Percentiles rank a stretch among this genome's conserved stretches.
Evolutionary conservation across 2,329 filamentous ascomycete genomes (phyloP).

Genomic region (Penicillium sclerotigenum): DNA sequence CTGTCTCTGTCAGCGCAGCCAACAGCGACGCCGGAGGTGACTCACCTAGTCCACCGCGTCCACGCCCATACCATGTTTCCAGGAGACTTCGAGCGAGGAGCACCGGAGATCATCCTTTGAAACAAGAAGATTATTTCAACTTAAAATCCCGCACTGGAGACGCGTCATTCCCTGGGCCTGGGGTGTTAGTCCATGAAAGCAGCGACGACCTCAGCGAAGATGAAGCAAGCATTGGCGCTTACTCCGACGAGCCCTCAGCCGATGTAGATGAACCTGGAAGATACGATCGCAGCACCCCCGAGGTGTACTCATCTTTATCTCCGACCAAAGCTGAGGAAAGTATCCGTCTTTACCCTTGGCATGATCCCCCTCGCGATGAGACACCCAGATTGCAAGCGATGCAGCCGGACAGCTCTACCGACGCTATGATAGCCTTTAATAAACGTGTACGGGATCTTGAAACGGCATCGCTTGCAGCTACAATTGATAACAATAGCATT

Average conservation of each 20-base stretch:
- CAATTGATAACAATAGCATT: slow-evolving; percentile 50
- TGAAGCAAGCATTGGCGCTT: slow-evolving; percentile 25
- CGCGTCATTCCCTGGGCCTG: slow-evolving; percentile 51
- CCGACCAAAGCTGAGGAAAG: slow-evolving; percentile 25
- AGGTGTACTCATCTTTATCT: slow-evolving; percentile 18
- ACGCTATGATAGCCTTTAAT: slow-evolving; percentile 54
- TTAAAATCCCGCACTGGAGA: slow-evolving; percentile 31
- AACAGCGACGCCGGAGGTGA: slow-evolving; percentile 42
- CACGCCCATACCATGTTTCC: slow-evolving; percentile 20
- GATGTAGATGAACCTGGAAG: slow-evolving; percentile 25
- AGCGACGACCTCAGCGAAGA: slow-evolving; percentile 44
- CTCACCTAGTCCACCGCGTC: slow-evolving; percentile 18
- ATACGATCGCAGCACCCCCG: slow-evolving; percentile 21
- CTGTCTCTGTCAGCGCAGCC: slow-evolving; percentile 49
- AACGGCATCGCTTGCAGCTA: slow-evolving; percentile 53
- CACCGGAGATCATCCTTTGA: slow-evolving; percentile 34
- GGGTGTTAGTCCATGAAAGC: slow-evolving; percentile 46
- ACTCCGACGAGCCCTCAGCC: slow-evolving; percentile 29
- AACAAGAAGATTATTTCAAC: slow-evolving; percentile 36
- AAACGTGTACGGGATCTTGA: slow-evolving; percentile 52
- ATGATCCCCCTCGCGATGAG: slow-evolving; percentile 41
- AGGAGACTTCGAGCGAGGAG: slow-evolving; percentile 49
- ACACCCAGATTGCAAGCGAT: slow-evolving; percentile 29
- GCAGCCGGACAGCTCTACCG: slow-evolving; percentile 54
- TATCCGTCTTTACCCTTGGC: slow-evolving; percentile 47